Evolutionary conservation across 164 flowering plant genomes (phyloP), one percentile per base, ranked within the genome.

Genomic region (Magnolia sinica): DNA sequence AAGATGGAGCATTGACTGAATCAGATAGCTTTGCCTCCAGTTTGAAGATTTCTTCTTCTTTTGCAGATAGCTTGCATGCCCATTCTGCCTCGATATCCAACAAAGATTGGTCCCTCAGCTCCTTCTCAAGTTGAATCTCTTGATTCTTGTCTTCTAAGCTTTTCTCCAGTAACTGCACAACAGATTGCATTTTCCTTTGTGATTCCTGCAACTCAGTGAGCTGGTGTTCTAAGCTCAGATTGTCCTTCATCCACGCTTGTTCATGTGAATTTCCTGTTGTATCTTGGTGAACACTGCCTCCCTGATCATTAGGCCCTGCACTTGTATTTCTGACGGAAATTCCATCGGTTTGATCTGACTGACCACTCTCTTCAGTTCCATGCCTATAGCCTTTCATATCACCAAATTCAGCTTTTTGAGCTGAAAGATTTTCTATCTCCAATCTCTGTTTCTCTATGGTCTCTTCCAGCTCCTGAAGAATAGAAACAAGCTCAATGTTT

Each of bases 401-500:
- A 52, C n/a, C 61, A 55, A 78, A 70, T 71, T 88, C 81, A 66
- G 74, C 31, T 50, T 81, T 82, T 3, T 77, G 75, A 22, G 81
- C 78, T 58, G 89, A 88, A 76, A 88, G 85, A 13, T 86, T 78
- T 64, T 88, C 89, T 65, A 91, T 81, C 79, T 94, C 98, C 63
- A 78, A 22, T 76, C 81, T 91, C 83, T 92, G 98, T 75, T 83
- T 87, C 81, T 92, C 95, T 45, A 87, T 79, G 52, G 88, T 90
- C 77, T 83, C 90, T 83, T 92, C 98, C 45, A 90, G 86, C 81
- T 94, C 96, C 81, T 92, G 94, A 80, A 94, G 94, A 85, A 89
- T 78, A 50, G 91, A 83, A 84, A 92, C 87, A 81, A 94, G 94
- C 88, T 94, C 95, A 72, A 90, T 74, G 79, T 95, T 95, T 73